Evolutionary conservation across 164 flowering plant species (phyloP).

Genomic region (Cinnamomum micranthum): DNA sequence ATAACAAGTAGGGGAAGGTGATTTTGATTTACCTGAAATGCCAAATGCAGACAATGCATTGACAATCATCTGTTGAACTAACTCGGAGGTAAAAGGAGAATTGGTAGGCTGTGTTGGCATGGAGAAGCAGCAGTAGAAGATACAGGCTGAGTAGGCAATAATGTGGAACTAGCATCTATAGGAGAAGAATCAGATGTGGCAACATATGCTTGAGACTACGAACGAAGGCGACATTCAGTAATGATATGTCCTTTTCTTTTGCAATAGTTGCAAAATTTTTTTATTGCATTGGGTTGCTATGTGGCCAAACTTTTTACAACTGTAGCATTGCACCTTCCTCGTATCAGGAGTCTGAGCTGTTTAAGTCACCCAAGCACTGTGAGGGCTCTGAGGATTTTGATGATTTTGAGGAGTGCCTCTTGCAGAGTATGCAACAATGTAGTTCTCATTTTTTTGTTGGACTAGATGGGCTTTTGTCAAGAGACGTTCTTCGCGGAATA

Average conservation of each 20-base stretch:
- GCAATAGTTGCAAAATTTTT: constrained; percentile 4
- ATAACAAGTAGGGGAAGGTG: neutral
- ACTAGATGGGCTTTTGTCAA: neutral
- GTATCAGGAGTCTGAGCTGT: too few relatives aligned
- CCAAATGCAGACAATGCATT: neutral
- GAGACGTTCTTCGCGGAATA: neutral
- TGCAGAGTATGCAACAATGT: neutral
- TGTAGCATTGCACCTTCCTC: too few relatives aligned
- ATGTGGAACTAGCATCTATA: neutral
- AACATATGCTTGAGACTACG: too few relatives aligned
- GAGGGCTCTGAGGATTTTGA: too few relatives aligned
- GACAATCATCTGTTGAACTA: too few relatives aligned
- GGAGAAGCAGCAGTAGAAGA: neutral
- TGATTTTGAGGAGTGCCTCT: neutral
- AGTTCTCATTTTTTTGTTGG: neutral
- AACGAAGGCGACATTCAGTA: too few relatives aligned
- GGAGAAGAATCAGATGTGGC: neutral
- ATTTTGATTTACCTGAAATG: neutral
- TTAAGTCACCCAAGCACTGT: too few relatives aligned
- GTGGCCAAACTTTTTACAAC: neutral
- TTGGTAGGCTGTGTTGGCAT: neutral
- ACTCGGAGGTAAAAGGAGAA: too few relatives aligned
- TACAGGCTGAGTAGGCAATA: too few relatives aligned
- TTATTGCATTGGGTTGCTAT: neutral
- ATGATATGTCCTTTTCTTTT: neutral